phyloP scores from a whole-genome alignment of 2,329 filamentous ascomycete species.

The Colletotrichum spinosum region DNA sequence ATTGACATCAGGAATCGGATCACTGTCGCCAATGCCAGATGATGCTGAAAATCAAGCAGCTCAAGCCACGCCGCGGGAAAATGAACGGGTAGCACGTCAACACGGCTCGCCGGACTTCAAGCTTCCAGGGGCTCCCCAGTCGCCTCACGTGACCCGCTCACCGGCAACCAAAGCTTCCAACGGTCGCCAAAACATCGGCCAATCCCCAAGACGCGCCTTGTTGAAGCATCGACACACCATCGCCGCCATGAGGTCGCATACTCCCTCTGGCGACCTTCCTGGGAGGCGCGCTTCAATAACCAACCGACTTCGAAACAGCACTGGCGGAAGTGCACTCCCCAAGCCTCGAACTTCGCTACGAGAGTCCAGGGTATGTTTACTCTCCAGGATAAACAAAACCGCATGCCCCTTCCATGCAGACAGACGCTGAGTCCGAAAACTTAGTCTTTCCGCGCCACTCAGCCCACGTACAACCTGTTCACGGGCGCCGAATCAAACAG shows the following conservation, averaged over 20 bases:
- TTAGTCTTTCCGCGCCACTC: slow-evolving; percentile 60
- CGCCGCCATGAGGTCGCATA: slow-evolving; percentile 45
- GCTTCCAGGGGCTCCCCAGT: background rate
- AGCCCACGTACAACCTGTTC: slow-evolving; percentile 70
- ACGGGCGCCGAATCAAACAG: slow-evolving; percentile 59
- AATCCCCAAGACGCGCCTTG: slow-evolving; percentile 28
- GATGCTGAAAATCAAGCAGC: background rate
- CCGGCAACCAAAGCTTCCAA: slow-evolving; percentile 17
- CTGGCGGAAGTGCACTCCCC: slow-evolving; percentile 50
- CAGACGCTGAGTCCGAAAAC: slow-evolving; percentile 40
- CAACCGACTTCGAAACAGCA: slow-evolving; percentile 49
- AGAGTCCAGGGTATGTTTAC: slow-evolving; percentile 52
- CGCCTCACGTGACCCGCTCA: slow-evolving; percentile 22
- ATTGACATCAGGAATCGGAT: background rate
- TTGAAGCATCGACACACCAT: slow-evolving; percentile 39
- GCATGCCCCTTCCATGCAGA: slow-evolving; percentile 11
- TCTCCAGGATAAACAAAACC: slow-evolving; percentile 38
- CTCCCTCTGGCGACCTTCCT: slow-evolving; percentile 43
- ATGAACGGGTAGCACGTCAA: background rate
- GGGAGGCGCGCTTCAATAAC: slow-evolving; percentile 46
- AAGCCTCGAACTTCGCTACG: slow-evolving; percentile 50
- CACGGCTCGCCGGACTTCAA: background rate
- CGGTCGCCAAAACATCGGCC: slow-evolving; percentile 32
- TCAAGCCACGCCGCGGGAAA: slow-evolving; percentile 16
- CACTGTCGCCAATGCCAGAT: background rate